A percentile compares a stretch with the other conserved stretches of the same genome.
Conservation (phyloP, 495 filamentous ascomycete genomes). For the Astrothelium macrocarpum region DNA sequence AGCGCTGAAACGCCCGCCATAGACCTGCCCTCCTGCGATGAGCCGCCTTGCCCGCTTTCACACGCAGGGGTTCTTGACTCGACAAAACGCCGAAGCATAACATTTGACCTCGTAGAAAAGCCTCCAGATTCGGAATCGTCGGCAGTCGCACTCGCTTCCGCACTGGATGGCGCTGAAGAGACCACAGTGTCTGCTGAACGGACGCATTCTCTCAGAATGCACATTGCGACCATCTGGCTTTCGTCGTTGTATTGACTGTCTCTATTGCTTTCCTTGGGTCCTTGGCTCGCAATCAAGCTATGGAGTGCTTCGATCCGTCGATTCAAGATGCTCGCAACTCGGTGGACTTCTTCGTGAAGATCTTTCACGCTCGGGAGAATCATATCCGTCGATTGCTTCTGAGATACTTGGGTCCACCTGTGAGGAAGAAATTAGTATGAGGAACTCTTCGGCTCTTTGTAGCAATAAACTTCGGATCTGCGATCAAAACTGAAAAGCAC, state of each 20-base stretch:
- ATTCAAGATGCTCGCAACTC: constrained; percentile 10
- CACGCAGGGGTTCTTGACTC: neutral
- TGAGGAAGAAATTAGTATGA: neutral
- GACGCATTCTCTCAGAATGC: constrained; percentile 18
- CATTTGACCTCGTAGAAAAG: neutral
- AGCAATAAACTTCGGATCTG: no score
- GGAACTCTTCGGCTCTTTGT: no score
- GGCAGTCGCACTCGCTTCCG: neutral
- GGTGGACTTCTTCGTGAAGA: constrained; percentile 16
- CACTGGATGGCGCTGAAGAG: constrained; percentile 15
- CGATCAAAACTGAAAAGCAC: no score
- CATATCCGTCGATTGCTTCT: constrained; percentile 11
- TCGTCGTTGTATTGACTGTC: neutral
- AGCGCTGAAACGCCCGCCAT: neutral
- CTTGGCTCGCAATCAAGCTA: constrained; percentile 1
- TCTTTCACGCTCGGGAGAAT: constrained; percentile 18
- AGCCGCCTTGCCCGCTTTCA: neutral
- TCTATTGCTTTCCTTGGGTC: neutral
- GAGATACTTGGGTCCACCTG: constrained; percentile 18
- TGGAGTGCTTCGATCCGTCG: constrained; percentile 12
- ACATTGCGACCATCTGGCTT: constrained; percentile 11
- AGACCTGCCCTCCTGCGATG: neutral
- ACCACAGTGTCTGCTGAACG: constrained; percentile 17
- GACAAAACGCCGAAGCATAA: constrained; percentile 1
- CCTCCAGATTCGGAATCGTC: constrained; percentile 17